Evolutionary conservation across 2,329 filamentous ascomycete species (phyloP), one percentile per base, ranked within the genome.

Genomic region (Thyridium curvatum): DNA sequence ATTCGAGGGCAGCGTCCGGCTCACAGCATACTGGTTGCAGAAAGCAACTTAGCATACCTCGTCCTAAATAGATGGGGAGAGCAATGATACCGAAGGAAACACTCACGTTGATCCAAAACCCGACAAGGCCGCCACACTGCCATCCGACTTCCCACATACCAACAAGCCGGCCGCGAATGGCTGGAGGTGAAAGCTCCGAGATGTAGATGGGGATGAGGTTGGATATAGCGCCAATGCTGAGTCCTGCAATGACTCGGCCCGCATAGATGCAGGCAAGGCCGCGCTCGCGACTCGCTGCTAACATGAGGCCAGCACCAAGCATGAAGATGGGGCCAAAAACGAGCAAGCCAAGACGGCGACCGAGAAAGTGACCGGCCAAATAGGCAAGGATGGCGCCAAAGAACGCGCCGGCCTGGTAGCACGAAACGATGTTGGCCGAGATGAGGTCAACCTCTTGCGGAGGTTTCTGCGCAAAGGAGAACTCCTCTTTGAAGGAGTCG

Each of bases 21-120:
- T 66, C 38, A 62, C 70, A 29, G 61, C 72, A 48, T 75, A 75
- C n/a, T n/a, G n/a, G n/a, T n/a, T n/a, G n/a, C n/a, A n/a, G n/a
- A n/a, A n/a, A n/a, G n/a, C n/a, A n/a, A n/a, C n/a, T n/a, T n/a
- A n/a, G n/a, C n/a, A n/a, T n/a, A n/a, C n/a, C n/a, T n/a, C n/a
- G n/a, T n/a, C n/a, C n/a, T n/a, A n/a, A n/a, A n/a, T n/a, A n/a
- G n/a, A n/a, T n/a, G n/a, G n/a, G n/a, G n/a, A n/a, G n/a, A n/a
- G n/a, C n/a, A n/a, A n/a, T n/a, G n/a, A n/a, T n/a, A n/a, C n/a
- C n/a, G n/a, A n/a, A n/a, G n/a, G n/a, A n/a, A n/a, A n/a, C n/a
- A n/a, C n/a, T n/a, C n/a, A n/a, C n/a, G 46, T 72, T 75, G 55
- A 77, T 66, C 50, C 76, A 76, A 60, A 77, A 76, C 12, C 71